Conservation (phyloP, 208 protist species). For the Trypanosoma lewisi region DNA sequence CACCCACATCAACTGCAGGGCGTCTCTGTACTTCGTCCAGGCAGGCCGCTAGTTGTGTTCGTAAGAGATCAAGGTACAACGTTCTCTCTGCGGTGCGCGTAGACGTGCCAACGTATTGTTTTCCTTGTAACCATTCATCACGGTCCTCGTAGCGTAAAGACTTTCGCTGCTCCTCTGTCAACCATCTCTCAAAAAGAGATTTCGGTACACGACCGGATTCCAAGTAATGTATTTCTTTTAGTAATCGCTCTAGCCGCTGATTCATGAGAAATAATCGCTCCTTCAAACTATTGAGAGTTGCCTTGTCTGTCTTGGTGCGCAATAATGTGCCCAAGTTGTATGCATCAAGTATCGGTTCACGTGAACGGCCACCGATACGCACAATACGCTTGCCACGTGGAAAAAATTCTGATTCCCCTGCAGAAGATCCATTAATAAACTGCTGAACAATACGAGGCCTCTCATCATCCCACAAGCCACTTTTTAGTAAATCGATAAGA, state of each 20-base stretch:
- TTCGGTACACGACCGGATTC: slow-evolving; percentile 79
- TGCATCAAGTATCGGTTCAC: slow-evolving; percentile 59
- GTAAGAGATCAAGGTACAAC: slow-evolving; percentile 49
- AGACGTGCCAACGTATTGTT: slow-evolving; percentile 52
- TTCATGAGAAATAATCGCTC: slow-evolving; percentile 75
- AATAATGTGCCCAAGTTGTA: slow-evolving; percentile 78
- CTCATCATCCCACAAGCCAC: slow-evolving; percentile 64
- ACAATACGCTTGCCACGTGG: slow-evolving; percentile 73
- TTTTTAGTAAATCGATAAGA: slow-evolving; percentile 77
- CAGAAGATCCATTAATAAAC: slow-evolving; percentile 31
- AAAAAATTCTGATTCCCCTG: slow-evolving; percentile 45
- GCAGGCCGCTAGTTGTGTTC: slow-evolving; percentile 34
- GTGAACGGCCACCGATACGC: slow-evolving; percentile 85
- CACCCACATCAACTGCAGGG: neutral
- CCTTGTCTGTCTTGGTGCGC: slow-evolving; percentile 53
- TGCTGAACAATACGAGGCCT: slow-evolving; percentile 44
- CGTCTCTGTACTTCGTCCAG: slow-evolving; percentile 19
- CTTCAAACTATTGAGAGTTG: slow-evolving; percentile 68
- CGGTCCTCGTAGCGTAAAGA: slow-evolving; percentile 81
- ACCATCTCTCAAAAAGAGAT: slow-evolving; percentile 80
- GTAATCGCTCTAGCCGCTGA: slow-evolving; percentile 70
- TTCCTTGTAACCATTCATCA: slow-evolving; percentile 75
- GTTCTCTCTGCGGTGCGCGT: slow-evolving; percentile 17
- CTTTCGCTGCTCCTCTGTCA: slow-evolving; percentile 75
- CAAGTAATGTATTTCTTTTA: slow-evolving; percentile 84